These are phyloP conservation scores for Harringtonia aguacate DNA, from an alignment of 2,329 filamentous ascomycete genomes.

Conservation along the genomic window DNA sequence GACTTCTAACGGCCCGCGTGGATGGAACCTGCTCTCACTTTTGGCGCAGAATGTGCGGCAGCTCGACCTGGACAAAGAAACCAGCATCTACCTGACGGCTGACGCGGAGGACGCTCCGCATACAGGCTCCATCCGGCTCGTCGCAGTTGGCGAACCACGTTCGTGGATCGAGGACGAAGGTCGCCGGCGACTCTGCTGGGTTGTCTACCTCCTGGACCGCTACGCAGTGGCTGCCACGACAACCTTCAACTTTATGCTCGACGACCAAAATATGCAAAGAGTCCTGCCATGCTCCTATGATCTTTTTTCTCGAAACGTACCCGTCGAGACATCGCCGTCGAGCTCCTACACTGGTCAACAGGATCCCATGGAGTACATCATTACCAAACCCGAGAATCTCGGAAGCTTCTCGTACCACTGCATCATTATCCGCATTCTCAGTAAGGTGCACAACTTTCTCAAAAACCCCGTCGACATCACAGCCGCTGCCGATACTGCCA, in stretches of 20 bases:
- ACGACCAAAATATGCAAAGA: conserved; percentile 80
- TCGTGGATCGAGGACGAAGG: conserved; percentile 88
- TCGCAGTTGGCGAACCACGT: conserved; percentile 69
- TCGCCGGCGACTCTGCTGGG: conserved; percentile 78
- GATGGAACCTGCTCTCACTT: conserved; percentile 82
- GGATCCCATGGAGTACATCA: too few relatives aligned
- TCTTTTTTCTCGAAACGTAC: conserved; percentile 71
- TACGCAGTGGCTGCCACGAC: conserved; percentile 88
- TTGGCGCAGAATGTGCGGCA: conserved; percentile 84
- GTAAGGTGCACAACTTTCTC: conserved; percentile 77
- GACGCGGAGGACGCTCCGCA: conserved; percentile 52
- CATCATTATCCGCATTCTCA: conserved; percentile 77
- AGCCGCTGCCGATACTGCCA: conserved; percentile 70
- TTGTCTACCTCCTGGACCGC: conserved; percentile 81
- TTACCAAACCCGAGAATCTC: conserved; percentile 59
- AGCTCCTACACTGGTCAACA: conserved; percentile 16
- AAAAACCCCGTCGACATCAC: conserved; percentile 84
- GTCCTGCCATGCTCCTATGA: conserved; percentile 81
- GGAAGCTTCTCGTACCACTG: conserved; percentile 86
- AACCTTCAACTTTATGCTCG: conserved; percentile 72
- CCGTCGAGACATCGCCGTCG: conserved; percentile 80
- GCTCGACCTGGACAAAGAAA: conserved; percentile 72
- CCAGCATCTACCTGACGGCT: conserved; percentile 60
- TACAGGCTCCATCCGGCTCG: conserved; percentile 78
- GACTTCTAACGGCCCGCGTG: conserved; percentile 77